Evolutionary conservation across 2,329 filamentous ascomycete species (phyloP).

Genomic region (Aspergillus japonicus): DNA sequence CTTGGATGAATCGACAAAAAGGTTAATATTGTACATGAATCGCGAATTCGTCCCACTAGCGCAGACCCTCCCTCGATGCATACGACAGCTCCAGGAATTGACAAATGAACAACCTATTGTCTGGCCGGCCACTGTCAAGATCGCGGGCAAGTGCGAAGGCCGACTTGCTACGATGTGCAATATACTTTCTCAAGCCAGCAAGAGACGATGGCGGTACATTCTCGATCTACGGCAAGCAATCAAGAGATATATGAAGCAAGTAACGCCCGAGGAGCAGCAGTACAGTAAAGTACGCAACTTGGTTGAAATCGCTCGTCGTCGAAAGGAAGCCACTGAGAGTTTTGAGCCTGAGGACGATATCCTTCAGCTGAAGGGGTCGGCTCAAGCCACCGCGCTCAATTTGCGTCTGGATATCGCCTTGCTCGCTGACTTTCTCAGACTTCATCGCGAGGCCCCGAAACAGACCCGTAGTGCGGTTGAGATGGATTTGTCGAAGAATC

Average conservation of each 20-base stretch:
- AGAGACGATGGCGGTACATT: slow-evolving; percentile 23
- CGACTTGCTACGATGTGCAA: slow-evolving; percentile 12
- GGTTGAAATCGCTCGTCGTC: slow-evolving; percentile 32
- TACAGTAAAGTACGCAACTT: slow-evolving; percentile 38
- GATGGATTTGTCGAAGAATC: slow-evolving; percentile 33
- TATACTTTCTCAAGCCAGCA: no score
- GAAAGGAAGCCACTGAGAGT: slow-evolving; percentile 21
- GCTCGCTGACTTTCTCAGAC: slow-evolving; percentile 44
- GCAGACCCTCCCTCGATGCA: slow-evolving; percentile 26
- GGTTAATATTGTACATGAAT: slow-evolving; percentile 57
- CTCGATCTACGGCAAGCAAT: slow-evolving; percentile 30
- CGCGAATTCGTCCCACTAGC: slow-evolving; percentile 42
- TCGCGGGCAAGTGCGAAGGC: slow-evolving; percentile 17
- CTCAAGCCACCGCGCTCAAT: slow-evolving; percentile 48
- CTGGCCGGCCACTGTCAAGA: slow-evolving; percentile 5
- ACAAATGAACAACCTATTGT: background rate
- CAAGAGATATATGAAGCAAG: slow-evolving; percentile 30
- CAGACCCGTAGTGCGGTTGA: slow-evolving; percentile 4
- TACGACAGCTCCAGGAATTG: slow-evolving; percentile 27
- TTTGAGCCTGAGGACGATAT: slow-evolving; percentile 30
- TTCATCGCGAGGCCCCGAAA: slow-evolving; percentile 9
- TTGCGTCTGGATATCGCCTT: slow-evolving; percentile 52
- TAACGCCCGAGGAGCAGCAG: slow-evolving; percentile 40
- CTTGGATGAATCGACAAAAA: slow-evolving; percentile 63
- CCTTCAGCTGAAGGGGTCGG: slow-evolving; percentile 36